Conservation (phyloP, 192 early-diverging fungal genomes). For the Cladochytrium replicatum region DNA sequence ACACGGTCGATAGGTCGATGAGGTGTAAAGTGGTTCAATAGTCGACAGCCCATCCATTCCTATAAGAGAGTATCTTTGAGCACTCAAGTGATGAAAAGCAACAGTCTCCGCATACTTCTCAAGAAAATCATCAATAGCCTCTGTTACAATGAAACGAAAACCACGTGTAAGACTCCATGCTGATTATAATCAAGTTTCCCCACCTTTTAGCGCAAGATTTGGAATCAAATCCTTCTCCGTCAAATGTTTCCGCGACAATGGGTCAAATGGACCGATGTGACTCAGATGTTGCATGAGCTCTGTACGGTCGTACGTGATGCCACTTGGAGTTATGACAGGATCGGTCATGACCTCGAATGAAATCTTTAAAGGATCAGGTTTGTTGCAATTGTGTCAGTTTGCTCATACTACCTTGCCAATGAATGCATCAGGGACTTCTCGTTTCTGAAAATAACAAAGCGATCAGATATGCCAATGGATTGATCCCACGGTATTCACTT, state of each 20-base stretch:
- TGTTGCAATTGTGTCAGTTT: neutral
- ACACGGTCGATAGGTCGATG: too few species aligned
- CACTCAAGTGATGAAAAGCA: too few species aligned
- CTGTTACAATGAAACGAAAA: too few species aligned
- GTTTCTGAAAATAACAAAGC: too few species aligned
- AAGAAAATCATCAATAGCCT: too few species aligned
- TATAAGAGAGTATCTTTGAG: too few species aligned
- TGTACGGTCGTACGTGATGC: constrained; percentile 65
- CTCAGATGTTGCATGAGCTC: constrained; percentile 65
- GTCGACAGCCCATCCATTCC: too few species aligned
- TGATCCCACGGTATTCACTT: constrained; percentile 21
- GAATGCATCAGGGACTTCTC: constrained; percentile 51
- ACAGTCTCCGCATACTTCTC: too few species aligned
- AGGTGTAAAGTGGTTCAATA: too few species aligned
- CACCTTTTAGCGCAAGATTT: constrained; percentile 64
- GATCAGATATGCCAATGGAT: neutral
- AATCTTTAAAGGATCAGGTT: constrained; percentile 36
- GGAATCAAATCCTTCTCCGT: constrained; percentile 59
- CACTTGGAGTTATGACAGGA: constrained; percentile 48
- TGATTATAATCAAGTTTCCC: constrained; percentile 3
- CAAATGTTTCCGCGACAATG: constrained; percentile 55
- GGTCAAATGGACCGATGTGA: constrained; percentile 77
- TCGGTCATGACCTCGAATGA: constrained; percentile 79
- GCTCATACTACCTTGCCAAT: constrained; percentile 18
- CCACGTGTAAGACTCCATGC: too few species aligned